Evolutionary conservation across 805 yeast genomes (phyloP).

Genomic region (Starmerella floris): DNA sequence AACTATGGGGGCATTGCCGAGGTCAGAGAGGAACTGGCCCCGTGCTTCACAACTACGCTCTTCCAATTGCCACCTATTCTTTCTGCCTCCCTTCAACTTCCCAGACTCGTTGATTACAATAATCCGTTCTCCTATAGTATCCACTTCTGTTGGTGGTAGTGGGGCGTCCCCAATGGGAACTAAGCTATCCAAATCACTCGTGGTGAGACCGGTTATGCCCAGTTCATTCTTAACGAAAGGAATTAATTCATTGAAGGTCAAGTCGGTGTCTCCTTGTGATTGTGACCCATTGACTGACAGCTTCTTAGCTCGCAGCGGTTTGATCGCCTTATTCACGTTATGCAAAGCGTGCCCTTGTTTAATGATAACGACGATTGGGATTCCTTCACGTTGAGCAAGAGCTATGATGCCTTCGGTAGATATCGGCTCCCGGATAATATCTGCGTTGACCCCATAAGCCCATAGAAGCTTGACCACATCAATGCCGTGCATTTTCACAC

Average conservation of each 20-base stretch:
- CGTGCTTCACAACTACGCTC: slow-evolving; percentile 57
- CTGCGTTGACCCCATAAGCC: slow-evolving; percentile 70
- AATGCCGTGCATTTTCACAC: slow-evolving; percentile 47
- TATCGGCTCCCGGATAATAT: slow-evolving; percentile 31
- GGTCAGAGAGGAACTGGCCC: slow-evolving; percentile 37
- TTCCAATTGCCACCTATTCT: slow-evolving; percentile 68
- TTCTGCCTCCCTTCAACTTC: slow-evolving; percentile 53
- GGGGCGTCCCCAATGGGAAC: neutral
- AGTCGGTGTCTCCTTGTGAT: slow-evolving; percentile 46
- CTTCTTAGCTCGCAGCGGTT: slow-evolving; percentile 62
- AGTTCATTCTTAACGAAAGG: slow-evolving; percentile 30
- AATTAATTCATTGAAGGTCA: slow-evolving; percentile 55
- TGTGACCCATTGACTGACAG: slow-evolving; percentile 32
- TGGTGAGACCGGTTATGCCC: neutral
- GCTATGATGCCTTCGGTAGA: slow-evolving; percentile 51
- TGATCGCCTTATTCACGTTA: slow-evolving; percentile 39
- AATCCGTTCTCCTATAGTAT: slow-evolving; percentile 3
- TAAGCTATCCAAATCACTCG: neutral
- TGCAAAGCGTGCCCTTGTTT: slow-evolving; percentile 45
- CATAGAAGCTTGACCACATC: slow-evolving; percentile 55
- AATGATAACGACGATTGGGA: slow-evolving; percentile 62
- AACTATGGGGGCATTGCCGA: slow-evolving; percentile 59
- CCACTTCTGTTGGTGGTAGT: neutral
- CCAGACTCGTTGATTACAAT: slow-evolving; percentile 70
- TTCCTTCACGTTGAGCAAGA: slow-evolving; percentile 55